phyloP scores from a whole-genome alignment of 495 filamentous ascomycete species.

The Hyaloscypha hepaticicola region DNA sequence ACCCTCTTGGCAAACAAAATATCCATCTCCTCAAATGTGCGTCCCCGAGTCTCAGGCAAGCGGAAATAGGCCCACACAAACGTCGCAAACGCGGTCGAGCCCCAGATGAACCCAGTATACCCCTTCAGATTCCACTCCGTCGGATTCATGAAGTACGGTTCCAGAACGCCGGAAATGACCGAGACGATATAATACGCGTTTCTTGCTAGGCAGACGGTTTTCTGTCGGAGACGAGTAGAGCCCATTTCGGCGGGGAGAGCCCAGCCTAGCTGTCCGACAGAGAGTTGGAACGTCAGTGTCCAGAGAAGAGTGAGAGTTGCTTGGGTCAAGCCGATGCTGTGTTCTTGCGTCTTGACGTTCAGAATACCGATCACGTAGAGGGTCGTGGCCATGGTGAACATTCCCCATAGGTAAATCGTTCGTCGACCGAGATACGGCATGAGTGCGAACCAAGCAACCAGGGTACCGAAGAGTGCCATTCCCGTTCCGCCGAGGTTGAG shows the following conservation, averaged over 20 bases:
- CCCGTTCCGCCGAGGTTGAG: conserved; percentile 32
- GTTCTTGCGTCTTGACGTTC: conserved; percentile 32
- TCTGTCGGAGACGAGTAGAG: conserved; percentile 20
- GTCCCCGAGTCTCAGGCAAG: conserved; percentile 67
- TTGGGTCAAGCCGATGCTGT: conserved; percentile 13
- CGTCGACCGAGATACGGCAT: conserved; percentile 33
- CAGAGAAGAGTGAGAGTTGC: conserved; percentile 48
- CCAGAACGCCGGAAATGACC: conserved; percentile 64
- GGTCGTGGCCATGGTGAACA: conserved; percentile 41
- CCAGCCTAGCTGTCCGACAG: conserved; percentile 57
- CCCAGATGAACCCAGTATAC: conserved; percentile 33
- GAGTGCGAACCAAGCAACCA: conserved; percentile 35
- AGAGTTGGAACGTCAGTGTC: conserved; percentile 53
- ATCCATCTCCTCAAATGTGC: conserved; percentile 72
- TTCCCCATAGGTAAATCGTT: conserved; percentile 27
- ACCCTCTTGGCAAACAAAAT: conserved; percentile 53
- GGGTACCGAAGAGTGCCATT: conserved; percentile 33
- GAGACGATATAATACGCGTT: conserved; percentile 51
- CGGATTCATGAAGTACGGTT: conserved; percentile 71
- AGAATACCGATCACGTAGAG: conserved; percentile 37
- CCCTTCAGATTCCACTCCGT: conserved; percentile 68
- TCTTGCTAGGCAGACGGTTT: conserved; percentile 33
- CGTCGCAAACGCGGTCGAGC: conserved; percentile 50
- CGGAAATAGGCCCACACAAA: conserved; percentile 72
- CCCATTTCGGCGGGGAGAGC: conserved; percentile 19